Base-by-base conservation (phyloP, 805 yeast genomes). In the Wickerhamiella dianesei region DNA sequence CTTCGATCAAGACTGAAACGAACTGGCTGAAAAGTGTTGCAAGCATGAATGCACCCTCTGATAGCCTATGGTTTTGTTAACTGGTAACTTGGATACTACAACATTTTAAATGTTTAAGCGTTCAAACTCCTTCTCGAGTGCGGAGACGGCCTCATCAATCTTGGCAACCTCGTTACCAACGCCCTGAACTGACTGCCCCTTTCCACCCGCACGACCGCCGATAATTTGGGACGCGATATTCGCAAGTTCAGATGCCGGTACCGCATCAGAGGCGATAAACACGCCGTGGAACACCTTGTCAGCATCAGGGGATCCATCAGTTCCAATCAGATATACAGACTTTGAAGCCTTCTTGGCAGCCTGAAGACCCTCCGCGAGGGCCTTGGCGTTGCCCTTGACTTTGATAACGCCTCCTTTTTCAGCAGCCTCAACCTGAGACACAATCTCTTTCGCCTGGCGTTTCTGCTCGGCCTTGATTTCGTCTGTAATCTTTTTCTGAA, bases 121-220 rank as follows among this genome's bases (percentile, higher is more conserved):
- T 16, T 40, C 41, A 16, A 87, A 72, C 53, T 77, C 64, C 59
- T 72, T 71, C 55, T 73, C 73, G 45, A 88, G 76, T 52, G 80
- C 84, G 32, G 72, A 75, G 53, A 92, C 71, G 21, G 98, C 99
- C 37, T 72, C 73, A 39, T 71, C 72, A 45, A 86, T 72, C 53
- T 82, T 84, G 32, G 67, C 72, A 35, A 79, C 73, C 52, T 85
- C 82, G 57, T 80, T 85, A 58, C 98, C 98, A 79, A 86, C 82
- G 67, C 99, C 99, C 70, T 92, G 98, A 57, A 86, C 85, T 47
- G 88, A 79, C 55, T 86, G 84, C 53, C 96, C 97, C 68, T 86
- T 92, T 65, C 99, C 99, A 69, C 99, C 99, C 49, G 95, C 94
- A 65, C 82, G 86, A 66, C 99, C 99, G 54, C 98, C 99, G 56